Conservation (phyloP, 2,329 filamentous ascomycete species). For the Hymenotorrendiella dingleyae region DNA sequence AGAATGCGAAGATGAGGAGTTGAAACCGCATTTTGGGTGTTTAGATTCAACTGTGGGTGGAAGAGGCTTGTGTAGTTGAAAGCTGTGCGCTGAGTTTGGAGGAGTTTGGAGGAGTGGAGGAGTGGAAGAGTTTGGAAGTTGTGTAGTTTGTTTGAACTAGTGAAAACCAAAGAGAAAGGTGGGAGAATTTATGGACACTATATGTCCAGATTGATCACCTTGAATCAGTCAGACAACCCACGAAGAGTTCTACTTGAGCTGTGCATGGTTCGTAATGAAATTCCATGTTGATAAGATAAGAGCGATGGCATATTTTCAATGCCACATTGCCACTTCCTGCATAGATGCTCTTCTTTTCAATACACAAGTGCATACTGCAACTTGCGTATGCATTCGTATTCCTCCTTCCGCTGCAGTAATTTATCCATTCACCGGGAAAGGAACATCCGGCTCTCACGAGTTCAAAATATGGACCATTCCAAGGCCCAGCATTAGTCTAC, state of each 20-base stretch:
- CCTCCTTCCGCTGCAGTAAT: neutral
- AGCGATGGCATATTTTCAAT: no score
- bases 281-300: no score
- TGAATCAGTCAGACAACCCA: no score
- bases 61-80: neutral
- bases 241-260: neutral
- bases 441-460: neutral
- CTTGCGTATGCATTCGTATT: neutral
- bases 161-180: neutral
- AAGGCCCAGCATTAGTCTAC: neutral
- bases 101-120: neutral
- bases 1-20: neutral
- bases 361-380: slow-evolving; percentile 1
- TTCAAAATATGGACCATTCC: neutral
- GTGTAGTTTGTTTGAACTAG: neutral
- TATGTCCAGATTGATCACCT: neutral
- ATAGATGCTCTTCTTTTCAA: neutral
- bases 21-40: neutral
- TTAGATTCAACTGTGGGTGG: neutral
- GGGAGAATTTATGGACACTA: neutral
- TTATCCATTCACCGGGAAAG: neutral
- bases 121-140: neutral
- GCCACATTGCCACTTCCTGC: no score
- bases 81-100: neutral
- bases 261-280: neutral